These are phyloP conservation scores for Cicer bijugum DNA, from an alignment of 306 rosid genomes.

Conservation along the genomic window DNA sequence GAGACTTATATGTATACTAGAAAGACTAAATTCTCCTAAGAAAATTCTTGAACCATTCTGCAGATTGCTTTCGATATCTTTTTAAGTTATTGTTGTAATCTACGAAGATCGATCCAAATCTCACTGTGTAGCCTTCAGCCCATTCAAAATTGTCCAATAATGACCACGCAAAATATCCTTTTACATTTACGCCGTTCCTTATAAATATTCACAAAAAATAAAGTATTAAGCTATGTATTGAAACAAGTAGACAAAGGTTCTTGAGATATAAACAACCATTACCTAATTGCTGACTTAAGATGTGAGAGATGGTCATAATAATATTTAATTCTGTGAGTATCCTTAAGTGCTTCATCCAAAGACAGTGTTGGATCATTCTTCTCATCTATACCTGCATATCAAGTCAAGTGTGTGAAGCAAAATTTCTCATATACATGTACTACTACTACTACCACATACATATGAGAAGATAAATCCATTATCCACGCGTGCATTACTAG, in stretches of 20 bases:
- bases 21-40: constrained; percentile 38
- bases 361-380: constrained; percentile 51
- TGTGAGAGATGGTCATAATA: constrained; percentile 53
- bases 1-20: not conserved
- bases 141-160: constrained; percentile 72
- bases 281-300: constrained; percentile 58
- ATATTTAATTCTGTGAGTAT: constrained; percentile 56
- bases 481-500: not conserved
- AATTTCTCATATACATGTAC: not conserved
- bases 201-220: not conserved
- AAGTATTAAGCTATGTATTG: not conserved
- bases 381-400: constrained; percentile 59
- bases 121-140: constrained; percentile 49
- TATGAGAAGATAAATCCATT: not conserved
- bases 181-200: constrained; percentile 58
- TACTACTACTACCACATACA: not conserved
- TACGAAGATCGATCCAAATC: constrained; percentile 60
- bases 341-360: constrained; percentile 51
- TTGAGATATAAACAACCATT: constrained; percentile 2
- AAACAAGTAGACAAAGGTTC: not conserved
- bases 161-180: constrained; percentile 72
- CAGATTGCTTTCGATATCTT: constrained; percentile 59
- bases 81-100: constrained; percentile 50
- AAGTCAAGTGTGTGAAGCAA: not conserved
- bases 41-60: constrained; percentile 62